Conservation (phyloP, 495 filamentous ascomycete species). For the Podospora didyma region DNA sequence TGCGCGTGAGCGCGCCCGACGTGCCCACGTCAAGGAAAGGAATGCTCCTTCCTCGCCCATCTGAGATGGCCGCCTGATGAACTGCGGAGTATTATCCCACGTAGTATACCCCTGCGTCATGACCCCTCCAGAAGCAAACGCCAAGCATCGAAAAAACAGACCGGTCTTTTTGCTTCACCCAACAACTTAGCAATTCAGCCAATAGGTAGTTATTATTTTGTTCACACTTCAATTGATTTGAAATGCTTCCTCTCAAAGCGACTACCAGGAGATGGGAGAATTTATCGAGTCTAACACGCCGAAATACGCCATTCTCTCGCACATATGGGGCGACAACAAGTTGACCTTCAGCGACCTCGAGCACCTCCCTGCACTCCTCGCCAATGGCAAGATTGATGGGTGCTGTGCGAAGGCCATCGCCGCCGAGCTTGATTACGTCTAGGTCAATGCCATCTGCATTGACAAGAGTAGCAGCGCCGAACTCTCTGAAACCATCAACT, state of each 20-base stretch:
- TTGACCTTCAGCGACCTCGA: slow-evolving; percentile 27
- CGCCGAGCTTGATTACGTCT: slow-evolving; percentile 6
- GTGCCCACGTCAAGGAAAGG: too few relatives aligned
- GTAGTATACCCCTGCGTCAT: too few relatives aligned
- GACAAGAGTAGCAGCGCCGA: slow-evolving; percentile 15
- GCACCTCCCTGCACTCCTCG: not conserved
- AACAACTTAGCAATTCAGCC: too few relatives aligned
- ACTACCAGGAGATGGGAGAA: slow-evolving; percentile 21
- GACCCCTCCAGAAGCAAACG: too few relatives aligned
- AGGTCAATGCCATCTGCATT: slow-evolving; percentile 15
- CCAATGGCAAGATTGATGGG: slow-evolving; percentile 26
- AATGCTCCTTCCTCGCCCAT: too few relatives aligned
- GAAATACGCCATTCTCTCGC: slow-evolving; percentile 35
- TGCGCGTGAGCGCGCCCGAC: too few relatives aligned
- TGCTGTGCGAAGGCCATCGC: slow-evolving; percentile 26
- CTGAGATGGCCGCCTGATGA: too few relatives aligned
- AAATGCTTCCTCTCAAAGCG: not conserved
- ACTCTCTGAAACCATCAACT: slow-evolving; percentile 12
- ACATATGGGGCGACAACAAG: slow-evolving; percentile 33
- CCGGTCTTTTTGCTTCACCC: too few relatives aligned
- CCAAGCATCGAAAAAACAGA: too few relatives aligned
- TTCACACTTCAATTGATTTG: too few relatives aligned
- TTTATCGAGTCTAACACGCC: slow-evolving; percentile 28
- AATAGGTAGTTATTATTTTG: too few relatives aligned
- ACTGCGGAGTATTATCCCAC: too few relatives aligned